Conservation (phyloP, 2,329 filamentous ascomycete species). For the Chaetothyriales sp. region DNA sequence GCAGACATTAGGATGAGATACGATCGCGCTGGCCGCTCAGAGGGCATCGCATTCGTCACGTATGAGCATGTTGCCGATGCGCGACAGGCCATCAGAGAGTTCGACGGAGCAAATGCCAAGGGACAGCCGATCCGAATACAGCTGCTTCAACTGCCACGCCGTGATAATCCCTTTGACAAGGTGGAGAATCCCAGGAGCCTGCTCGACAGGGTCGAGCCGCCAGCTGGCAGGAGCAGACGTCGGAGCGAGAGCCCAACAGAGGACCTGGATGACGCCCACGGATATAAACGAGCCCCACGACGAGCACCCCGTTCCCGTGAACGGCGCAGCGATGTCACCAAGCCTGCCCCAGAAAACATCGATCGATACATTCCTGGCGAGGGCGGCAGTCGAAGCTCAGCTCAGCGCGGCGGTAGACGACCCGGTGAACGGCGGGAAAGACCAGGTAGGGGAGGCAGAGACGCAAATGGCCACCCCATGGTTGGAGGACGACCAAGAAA, state of each 20-base stretch:
- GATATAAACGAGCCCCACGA: conserved; percentile 27
- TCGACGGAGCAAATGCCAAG: conserved; percentile 81
- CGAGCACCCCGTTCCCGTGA: conserved; percentile 24
- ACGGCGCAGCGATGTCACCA: conserved; percentile 40
- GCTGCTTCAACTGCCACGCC: conserved; percentile 44
- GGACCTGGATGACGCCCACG: conserved; percentile 24
- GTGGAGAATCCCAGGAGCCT: conserved; percentile 46
- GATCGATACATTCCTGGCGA: conserved; percentile 65
- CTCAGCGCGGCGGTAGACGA: conserved; percentile 33
- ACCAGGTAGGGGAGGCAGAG: conserved; percentile 20
- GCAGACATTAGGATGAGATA: conserved; percentile 58
- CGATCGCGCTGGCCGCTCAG: conserved; percentile 76
- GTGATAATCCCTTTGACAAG: conserved; percentile 35
- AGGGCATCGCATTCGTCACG: conserved; percentile 71
- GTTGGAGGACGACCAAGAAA: conserved; percentile 56
- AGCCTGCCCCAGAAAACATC: conserved; percentile 52
- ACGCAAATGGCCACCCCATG: conserved; percentile 26
- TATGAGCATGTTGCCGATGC: conserved; percentile 63
- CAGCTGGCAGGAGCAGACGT: conserved; percentile 24
- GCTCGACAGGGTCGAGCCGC: conserved; percentile 48
- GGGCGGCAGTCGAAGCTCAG: conserved; percentile 28
- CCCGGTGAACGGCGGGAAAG: conserved; percentile 32
- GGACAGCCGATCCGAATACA: conserved; percentile 69
- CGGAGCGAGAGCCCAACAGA: conserved; percentile 32
- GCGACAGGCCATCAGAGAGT: conserved; percentile 60